A percentile compares a stretch with the other conserved stretches of the same genome.
Conservation (phyloP, 371 early-diverging fungal genomes). For the Mortierella polycephala region DNA sequence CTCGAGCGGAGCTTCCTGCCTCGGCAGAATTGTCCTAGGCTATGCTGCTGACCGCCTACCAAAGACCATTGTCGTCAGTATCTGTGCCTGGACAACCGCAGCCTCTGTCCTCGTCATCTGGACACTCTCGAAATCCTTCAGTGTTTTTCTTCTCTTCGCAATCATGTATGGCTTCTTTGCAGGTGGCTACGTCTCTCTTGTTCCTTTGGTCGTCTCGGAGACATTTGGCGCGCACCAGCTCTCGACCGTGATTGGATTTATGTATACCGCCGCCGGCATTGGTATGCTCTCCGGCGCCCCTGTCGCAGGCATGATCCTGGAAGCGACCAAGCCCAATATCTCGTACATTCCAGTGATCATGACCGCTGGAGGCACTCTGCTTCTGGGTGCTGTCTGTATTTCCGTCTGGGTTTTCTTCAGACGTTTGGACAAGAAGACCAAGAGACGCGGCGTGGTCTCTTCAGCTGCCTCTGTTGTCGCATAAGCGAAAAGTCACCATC, state of each 20-base stretch:
- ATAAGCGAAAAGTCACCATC: slow-evolving; percentile 1
- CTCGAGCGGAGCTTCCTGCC: slow-evolving; percentile 65
- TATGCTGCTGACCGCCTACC: slow-evolving; percentile 65
- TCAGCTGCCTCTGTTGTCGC: slow-evolving; percentile 18
- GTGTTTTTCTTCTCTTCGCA: slow-evolving; percentile 62
- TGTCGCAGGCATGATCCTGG: slow-evolving; percentile 59
- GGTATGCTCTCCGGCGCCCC: slow-evolving; percentile 57
- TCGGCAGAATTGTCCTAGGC: slow-evolving; percentile 65
- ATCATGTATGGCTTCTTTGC: slow-evolving; percentile 69
- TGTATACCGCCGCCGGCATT: slow-evolving; percentile 54
- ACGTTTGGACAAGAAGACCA: slow-evolving; percentile 33
- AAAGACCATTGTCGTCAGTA: slow-evolving; percentile 58
- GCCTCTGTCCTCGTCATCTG: slow-evolving; percentile 66
- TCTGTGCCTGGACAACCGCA: slow-evolving; percentile 58
- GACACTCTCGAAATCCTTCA: slow-evolving; percentile 63
- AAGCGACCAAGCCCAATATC: slow-evolving; percentile 45
- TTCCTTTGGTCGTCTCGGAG: slow-evolving; percentile 62
- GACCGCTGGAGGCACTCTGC: slow-evolving; percentile 59
- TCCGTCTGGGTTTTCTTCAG: slow-evolving; percentile 44
- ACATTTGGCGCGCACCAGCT: slow-evolving; percentile 61
- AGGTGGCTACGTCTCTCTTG: slow-evolving; percentile 64
- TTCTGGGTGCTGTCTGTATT: slow-evolving; percentile 51
- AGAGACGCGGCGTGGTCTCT: slow-evolving; percentile 20
- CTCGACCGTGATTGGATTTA: slow-evolving; percentile 54
- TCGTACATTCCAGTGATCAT: slow-evolving; percentile 63